phyloP scores from a whole-genome alignment of 441 rosid species.

The Gossypium aridum region DNA sequence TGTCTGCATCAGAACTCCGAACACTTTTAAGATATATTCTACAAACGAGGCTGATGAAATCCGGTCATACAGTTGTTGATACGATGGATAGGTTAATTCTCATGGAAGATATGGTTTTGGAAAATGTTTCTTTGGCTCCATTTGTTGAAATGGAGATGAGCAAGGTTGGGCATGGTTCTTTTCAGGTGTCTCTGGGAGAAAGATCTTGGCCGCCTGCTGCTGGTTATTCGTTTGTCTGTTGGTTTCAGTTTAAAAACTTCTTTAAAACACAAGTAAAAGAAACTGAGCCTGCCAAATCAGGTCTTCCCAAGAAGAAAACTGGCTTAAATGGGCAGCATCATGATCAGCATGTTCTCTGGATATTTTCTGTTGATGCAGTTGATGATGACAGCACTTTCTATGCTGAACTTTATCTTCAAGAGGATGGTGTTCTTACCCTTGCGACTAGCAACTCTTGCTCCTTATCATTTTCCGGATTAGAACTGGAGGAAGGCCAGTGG shows the following conservation, averaged over 20 bases:
- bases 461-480: constrained; percentile 91
- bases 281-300: constrained; percentile 37
- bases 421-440: constrained; percentile 94
- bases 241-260: constrained; percentile 72
- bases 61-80: constrained; percentile 76
- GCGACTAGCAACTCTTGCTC: constrained; percentile 93
- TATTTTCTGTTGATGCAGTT: constrained; percentile 94
- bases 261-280: constrained; percentile 51
- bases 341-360: constrained; percentile 67
- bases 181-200: constrained; percentile 80
- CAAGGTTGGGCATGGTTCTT: constrained; percentile 72
- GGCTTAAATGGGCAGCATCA: constrained; percentile 45
- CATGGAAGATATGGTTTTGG: constrained; percentile 59
- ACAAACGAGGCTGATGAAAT: constrained; percentile 75
- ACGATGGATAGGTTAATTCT: constrained; percentile 79
- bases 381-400: constrained; percentile 67
- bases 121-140: constrained; percentile 68
- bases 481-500: constrained; percentile 96
- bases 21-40: constrained; percentile 76
- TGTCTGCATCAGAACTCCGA: constrained; percentile 94
- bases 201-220: constrained; percentile 95
- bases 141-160: constrained; percentile 80
- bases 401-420: constrained; percentile 96
- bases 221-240: constrained; percentile 82
- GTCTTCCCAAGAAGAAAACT: constrained; percentile 33